A percentile compares a stretch with the other conserved stretches of the same genome.
Evolutionary conservation across 108 stramenopile genomes (phyloP).

Genomic region (Nannochloropsis oceanica): DNA sequence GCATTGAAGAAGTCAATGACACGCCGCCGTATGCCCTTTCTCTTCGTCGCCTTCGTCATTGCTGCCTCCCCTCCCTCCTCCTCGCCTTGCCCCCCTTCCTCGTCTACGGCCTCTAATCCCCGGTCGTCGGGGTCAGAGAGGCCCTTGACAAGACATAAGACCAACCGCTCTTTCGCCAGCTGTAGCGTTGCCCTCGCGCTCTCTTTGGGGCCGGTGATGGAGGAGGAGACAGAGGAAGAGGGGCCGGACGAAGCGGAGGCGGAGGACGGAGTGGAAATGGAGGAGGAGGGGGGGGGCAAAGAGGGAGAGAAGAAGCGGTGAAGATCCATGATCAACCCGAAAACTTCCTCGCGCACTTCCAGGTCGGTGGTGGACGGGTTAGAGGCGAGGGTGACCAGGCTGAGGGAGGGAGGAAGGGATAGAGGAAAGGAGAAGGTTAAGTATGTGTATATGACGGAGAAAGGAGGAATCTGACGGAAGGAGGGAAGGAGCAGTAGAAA

Average conservation of each 20-base stretch:
- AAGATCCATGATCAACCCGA: conserved; percentile 15
- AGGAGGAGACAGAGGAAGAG: neutral
- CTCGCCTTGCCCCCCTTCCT: neutral
- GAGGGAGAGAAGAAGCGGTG: neutral
- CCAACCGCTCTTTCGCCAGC: neutral
- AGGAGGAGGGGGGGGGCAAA: neutral
- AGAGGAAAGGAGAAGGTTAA: neutral
- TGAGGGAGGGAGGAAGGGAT: neutral
- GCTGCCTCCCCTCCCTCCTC: neutral
- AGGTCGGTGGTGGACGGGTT: conserved; percentile 7
- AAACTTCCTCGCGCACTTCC: conserved; percentile 14
- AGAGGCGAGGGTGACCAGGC: neutral
- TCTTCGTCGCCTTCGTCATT: neutral
- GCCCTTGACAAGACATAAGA: conserved; percentile 10
- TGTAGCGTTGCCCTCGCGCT: neutral
- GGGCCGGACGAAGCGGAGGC: neutral
- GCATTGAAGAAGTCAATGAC: neutral
- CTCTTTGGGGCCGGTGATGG: neutral
- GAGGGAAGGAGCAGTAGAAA: neutral
- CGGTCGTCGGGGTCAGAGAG: conserved; percentile 25
- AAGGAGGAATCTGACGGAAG: neutral
- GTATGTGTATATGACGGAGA: neutral
- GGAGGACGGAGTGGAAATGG: too few relatives aligned
- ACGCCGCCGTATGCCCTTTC: neutral
- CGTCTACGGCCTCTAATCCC: neutral